Conservation (phyloP, 495 filamentous ascomycete genomes). For the Opeltia flavorubescens region DNA sequence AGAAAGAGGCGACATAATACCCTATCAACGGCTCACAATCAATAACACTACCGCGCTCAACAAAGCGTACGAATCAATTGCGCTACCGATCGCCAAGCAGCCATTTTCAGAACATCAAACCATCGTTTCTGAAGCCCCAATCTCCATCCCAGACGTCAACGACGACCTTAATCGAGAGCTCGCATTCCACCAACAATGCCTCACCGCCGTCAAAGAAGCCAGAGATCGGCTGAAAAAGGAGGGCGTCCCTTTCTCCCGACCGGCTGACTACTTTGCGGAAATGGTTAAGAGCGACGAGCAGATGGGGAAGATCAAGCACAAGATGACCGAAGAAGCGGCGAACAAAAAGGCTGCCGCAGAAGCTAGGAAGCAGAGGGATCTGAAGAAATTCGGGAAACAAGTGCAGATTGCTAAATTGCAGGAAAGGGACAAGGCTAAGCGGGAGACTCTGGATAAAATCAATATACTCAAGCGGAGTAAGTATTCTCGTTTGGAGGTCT, state of each 20-base stretch:
- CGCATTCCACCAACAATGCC: conserved; percentile 84
- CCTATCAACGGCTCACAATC: conserved; percentile 87
- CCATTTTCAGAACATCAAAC: conserved; percentile 54
- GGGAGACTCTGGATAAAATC: conserved; percentile 85
- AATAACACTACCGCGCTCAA: conserved; percentile 86
- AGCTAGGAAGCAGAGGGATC: conserved; percentile 78
- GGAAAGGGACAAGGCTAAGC: conserved; percentile 81
- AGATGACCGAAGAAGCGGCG: conserved; percentile 83
- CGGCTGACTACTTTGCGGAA: conserved; percentile 92
- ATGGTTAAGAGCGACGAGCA: conserved; percentile 98
- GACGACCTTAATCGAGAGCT: conserved; percentile 85
- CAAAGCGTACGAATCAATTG: conserved; percentile 62
- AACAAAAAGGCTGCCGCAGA: conserved; percentile 84
- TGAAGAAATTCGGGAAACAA: conserved; percentile 99
- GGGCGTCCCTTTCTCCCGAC: conserved; percentile 70
- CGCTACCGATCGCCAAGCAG: conserved; percentile 42
- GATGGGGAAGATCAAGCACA: conserved; percentile 90
- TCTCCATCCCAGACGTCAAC: conserved; percentile 51
- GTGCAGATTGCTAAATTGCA: conserved; percentile 94
- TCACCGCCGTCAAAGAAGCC: conserved; percentile 58
- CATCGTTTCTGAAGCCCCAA: conserved; percentile 36
- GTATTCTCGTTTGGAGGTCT: conserved; percentile 16
- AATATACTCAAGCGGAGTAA: conserved; percentile 83
- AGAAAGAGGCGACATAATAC: conserved; percentile 71
- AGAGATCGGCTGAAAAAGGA: conserved; percentile 65